A percentile compares a stretch with the other conserved stretches of the same genome.
Evolutionary conservation across 306 rosid genomes (phyloP).

Genomic region (Benincasa hispida): DNA sequence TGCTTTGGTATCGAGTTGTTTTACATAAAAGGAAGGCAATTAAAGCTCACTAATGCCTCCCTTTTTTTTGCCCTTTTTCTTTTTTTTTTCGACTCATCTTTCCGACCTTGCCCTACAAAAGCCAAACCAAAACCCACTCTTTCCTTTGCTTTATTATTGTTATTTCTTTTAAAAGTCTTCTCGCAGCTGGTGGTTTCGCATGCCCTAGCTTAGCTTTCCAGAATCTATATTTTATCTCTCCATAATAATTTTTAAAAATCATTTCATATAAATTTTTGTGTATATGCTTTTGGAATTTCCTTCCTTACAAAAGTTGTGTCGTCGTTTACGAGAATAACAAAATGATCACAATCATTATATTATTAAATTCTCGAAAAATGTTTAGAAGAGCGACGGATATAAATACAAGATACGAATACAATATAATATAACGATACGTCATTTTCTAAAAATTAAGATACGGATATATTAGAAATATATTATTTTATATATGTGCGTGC

Average conservation of each 20-base stretch:
- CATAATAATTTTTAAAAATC: neutral
- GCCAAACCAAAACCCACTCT: neutral
- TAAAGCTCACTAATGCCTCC: neutral
- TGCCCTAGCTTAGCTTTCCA: neutral
- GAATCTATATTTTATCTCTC: neutral
- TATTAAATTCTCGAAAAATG: too few species aligned
- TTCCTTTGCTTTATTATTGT: neutral
- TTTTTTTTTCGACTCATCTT: neutral
- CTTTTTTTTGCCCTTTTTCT: neutral
- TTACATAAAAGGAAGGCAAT: neutral
- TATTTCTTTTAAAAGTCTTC: neutral
- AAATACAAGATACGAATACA: too few species aligned
- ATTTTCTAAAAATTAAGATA: too few species aligned
- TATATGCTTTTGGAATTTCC: neutral
- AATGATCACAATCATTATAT: neutral
- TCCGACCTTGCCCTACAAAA: neutral
- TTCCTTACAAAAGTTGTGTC: neutral
- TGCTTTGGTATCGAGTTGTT: neutral
- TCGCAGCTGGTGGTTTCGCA: neutral
- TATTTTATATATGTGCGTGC: too few species aligned
- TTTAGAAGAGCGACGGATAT: too few species aligned
- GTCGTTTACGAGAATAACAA: neutral
- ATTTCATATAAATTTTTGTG: neutral
- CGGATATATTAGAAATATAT: too few species aligned
- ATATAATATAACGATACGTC: too few species aligned